phyloP scores from a whole-genome alignment of 2,329 filamentous ascomycete genomes.

The Fusarium gaditjirri region DNA sequence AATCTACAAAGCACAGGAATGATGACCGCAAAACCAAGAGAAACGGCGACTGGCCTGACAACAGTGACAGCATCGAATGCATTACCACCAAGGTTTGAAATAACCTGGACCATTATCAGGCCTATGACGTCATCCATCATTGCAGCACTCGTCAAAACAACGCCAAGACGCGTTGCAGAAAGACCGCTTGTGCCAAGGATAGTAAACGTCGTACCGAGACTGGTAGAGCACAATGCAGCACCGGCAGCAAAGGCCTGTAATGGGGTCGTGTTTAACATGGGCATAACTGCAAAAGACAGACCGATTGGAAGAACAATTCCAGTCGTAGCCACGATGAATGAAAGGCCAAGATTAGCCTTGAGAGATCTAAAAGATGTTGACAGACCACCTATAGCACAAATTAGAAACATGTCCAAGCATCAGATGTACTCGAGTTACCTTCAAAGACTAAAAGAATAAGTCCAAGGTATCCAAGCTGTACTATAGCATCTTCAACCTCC shows the following conservation, averaged over 20 bases:
- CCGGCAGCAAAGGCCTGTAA: conserved; percentile 78
- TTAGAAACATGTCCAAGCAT: background rate
- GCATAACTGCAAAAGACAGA: conserved; percentile 69
- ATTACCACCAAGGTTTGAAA: conserved; percentile 68
- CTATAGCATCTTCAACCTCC: conserved; percentile 63
- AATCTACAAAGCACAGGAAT: conserved; percentile 60
- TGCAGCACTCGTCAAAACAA: conserved; percentile 76
- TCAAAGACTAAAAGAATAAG: conserved; percentile 79
- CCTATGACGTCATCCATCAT: conserved; percentile 87
- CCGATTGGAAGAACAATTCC: conserved; percentile 73
- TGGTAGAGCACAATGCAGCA: conserved; percentile 78
- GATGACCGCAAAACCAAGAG: conserved; percentile 61
- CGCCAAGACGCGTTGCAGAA: conserved; percentile 59
- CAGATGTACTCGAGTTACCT: conserved; percentile 50
- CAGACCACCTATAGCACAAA: conserved; percentile 60
- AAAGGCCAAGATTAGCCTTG: conserved; percentile 69
- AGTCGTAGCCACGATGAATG: conserved; percentile 70
- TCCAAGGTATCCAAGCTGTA: conserved; percentile 77
- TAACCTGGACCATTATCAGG: conserved; percentile 80
- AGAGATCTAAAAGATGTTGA: conserved; percentile 53
- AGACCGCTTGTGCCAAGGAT: conserved; percentile 58
- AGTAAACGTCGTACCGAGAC: conserved; percentile 76
- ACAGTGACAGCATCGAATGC: conserved; percentile 49
- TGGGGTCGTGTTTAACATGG: conserved; percentile 60
- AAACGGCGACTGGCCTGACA: conserved; percentile 59